phyloP scores from a whole-genome alignment of 257 asterid species.

The Gentiana straminea region DNA sequence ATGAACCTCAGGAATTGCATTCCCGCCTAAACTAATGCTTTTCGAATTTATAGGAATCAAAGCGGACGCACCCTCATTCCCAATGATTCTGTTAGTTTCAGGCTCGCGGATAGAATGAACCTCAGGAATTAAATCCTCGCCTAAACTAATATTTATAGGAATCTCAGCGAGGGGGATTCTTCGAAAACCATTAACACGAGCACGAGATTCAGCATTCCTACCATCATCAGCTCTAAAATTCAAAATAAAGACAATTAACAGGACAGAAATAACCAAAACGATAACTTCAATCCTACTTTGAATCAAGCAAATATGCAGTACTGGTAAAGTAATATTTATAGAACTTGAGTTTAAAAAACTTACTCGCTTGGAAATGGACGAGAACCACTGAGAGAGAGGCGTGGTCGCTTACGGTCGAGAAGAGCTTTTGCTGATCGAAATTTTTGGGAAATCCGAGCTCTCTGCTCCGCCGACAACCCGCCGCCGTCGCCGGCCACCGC shows the following conservation, averaged over 20 bases:
- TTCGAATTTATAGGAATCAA: too few species aligned
- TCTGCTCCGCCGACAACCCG: conserved; percentile 63
- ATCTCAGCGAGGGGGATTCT: conserved; percentile 55
- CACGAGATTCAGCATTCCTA: conserved; percentile 17
- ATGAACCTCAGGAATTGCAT: too few species aligned
- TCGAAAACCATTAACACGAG: conserved; percentile 18
- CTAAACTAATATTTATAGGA: neutral
- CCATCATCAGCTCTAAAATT: conserved; percentile 29
- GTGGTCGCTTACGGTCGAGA: conserved; percentile 64
- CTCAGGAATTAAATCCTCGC: neutral
- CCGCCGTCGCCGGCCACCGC: conserved; percentile 34
- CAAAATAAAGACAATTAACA: conserved; percentile 8
- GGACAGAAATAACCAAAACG: neutral
- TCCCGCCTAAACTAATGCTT: too few species aligned
- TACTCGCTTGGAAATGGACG: conserved; percentile 18
- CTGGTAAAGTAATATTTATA: neutral
- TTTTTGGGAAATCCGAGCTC: conserved; percentile 65
- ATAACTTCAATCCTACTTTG: neutral
- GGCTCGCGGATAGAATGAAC: conserved; percentile 1
- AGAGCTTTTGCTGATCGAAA: conserved; percentile 80
- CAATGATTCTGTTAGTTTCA: conserved; percentile 9
- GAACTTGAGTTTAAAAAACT: conserved; percentile 3
- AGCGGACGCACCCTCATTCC: conserved; percentile 12
- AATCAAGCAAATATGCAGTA: neutral
- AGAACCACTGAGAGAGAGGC: conserved; percentile 9